These are phyloP conservation scores for Globisporangium spiculum DNA, from an alignment of 352 stramenopile genomes.

Conservation along the genomic window DNA sequence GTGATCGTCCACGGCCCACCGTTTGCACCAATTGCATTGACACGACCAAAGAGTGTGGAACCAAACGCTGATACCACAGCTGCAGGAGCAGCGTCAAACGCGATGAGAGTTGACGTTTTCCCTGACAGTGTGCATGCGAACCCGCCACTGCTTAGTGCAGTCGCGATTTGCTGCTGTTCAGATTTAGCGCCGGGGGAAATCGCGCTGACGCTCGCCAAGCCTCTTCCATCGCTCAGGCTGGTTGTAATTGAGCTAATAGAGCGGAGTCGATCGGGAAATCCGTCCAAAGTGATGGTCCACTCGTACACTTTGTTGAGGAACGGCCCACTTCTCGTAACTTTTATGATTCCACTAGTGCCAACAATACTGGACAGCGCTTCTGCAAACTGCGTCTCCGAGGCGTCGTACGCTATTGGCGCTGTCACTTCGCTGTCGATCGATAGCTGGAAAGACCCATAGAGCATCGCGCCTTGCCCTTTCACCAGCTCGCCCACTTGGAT, in stretches of 20 bases:
- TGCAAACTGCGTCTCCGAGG: constrained; percentile 25
- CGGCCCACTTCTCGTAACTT: constrained; percentile 29
- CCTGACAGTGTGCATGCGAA: constrained; percentile 29
- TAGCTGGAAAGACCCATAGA: constrained; percentile 47
- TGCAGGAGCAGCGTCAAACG: constrained; percentile 25
- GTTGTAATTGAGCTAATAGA: constrained; percentile 19
- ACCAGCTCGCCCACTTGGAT: constrained; percentile 43
- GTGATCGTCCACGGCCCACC: constrained; percentile 37
- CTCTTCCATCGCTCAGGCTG: constrained; percentile 26
- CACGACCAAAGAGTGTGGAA: constrained; percentile 25
- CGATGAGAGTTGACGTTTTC: constrained; percentile 20
- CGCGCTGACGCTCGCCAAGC: constrained; percentile 18
- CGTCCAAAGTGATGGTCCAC: constrained; percentile 39
- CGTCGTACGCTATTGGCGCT: constrained; percentile 35
- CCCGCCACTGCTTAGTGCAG: constrained; percentile 30
- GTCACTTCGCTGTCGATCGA: constrained; percentile 31
- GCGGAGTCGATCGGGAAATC: constrained; percentile 29
- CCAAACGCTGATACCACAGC: constrained; percentile 28
- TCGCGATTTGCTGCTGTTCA: constrained; percentile 41
- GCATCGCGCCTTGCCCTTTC: constrained; percentile 34
- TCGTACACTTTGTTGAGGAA: constrained; percentile 44
- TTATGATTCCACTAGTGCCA: not conserved
- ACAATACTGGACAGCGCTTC: constrained; percentile 14
- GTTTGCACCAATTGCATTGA: constrained; percentile 16
- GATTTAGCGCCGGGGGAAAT: constrained; percentile 31